Evolutionary conservation across 2,329 filamentous ascomycete genomes (phyloP), one percentile per base, ranked within the genome.

Genomic region (Xylariomycetidae sp.): DNA sequence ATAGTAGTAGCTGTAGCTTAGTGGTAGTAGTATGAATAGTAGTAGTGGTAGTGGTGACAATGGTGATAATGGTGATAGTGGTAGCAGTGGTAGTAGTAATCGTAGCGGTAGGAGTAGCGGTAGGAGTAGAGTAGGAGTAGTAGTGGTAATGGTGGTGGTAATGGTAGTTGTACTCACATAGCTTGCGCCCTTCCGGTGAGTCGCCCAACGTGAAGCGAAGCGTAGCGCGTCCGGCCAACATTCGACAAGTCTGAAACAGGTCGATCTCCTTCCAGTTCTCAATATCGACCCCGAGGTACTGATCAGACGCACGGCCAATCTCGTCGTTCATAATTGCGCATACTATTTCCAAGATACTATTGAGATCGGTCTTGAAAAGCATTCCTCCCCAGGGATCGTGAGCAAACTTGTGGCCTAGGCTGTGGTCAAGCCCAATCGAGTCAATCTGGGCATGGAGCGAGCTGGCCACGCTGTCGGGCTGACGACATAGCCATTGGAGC

Each of bases 401-500:
- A 10, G 27, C 30, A 14, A 43, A 49, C 30, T 48, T 49, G 29
- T 64, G 49, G 0, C 67, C 66, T 2, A 66, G 45, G 3, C 55
- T 59, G 40, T 63, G 62, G 11, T 48, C 40, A 1, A 56, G 46
- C 33, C 64, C 59, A 5, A 66, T 56, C 3, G 61, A 38, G 15
- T 69, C 62, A 2, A 51, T 50, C 27, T 66, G 61, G 1, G 65
- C 62, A 8, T 60, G 44, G 4, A 23, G 30, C 3, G 56, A 44
- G 23, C 54, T 57, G 12, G 67, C 51, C 0, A 58, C 46, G 5
- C 45, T 42, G 1, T 69, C 64, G 1, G 62, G 63, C 31, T 67
- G 66, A 3, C 50, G 42, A 6, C 59, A 39, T 2, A 60, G 42
- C 64, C 65, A 69, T 20, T 56, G 51, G 51, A 69, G 49, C 1